Evolutionary conservation across 805 yeast genomes (phyloP).

Genomic region (Candida sakaeoensis): DNA sequence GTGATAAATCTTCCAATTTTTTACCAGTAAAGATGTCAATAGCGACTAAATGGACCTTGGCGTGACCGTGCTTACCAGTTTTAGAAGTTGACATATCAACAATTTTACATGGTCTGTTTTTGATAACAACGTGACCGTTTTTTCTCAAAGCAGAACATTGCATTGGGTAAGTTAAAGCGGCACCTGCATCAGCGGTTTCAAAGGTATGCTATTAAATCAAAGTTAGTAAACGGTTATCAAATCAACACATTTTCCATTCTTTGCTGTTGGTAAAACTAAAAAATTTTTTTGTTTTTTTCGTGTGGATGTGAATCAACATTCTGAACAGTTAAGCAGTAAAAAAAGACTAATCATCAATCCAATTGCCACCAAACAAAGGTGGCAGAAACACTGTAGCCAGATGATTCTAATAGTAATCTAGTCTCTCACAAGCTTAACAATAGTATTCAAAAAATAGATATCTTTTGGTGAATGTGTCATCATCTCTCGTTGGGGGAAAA

Average conservation of each 20-base stretch:
- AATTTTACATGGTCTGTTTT: slow-evolving; percentile 99
- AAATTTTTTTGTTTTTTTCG: slow-evolving; percentile 5
- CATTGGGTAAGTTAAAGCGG: slow-evolving; percentile 97
- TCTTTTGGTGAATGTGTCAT: too few relatives aligned
- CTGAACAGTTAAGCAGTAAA: too few relatives aligned
- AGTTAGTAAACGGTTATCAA: slow-evolving; percentile 4
- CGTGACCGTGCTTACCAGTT: slow-evolving; percentile 99
- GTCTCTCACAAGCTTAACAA: too few relatives aligned
- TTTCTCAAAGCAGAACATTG: slow-evolving; percentile 99
- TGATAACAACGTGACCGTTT: slow-evolving; percentile 98
- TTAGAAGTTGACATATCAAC: slow-evolving; percentile 99
- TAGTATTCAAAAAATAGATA: too few relatives aligned
- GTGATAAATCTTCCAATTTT: slow-evolving; percentile 99
- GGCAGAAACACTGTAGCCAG: too few relatives aligned
- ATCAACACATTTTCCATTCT: background rate
- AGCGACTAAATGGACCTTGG: slow-evolving; percentile 99
- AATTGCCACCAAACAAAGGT: slow-evolving; percentile 4
- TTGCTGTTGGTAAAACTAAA: background rate
- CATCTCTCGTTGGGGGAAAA: background rate
- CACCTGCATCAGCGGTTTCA: slow-evolving; percentile 98
- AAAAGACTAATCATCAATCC: background rate
- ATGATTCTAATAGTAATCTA: too few relatives aligned
- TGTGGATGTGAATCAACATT: slow-evolving; percentile 1
- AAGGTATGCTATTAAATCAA: slow-evolving; percentile 66
- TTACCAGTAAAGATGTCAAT: slow-evolving; percentile 98